Conservation (phyloP, 2,329 filamentous ascomycete species). For the Paracoccidioides brasiliensis region DNA sequence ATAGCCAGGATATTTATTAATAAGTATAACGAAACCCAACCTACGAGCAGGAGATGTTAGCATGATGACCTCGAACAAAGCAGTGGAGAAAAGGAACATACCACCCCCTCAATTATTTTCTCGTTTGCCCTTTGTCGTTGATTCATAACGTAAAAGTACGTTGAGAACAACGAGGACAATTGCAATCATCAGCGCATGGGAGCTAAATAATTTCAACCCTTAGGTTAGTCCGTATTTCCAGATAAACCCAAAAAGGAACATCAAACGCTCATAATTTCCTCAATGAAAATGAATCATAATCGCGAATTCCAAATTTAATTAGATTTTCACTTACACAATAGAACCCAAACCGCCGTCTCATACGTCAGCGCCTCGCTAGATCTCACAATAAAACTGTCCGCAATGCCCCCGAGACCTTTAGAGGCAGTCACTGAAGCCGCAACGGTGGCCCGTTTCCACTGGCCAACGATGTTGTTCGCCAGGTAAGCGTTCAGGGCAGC, state of each 20-base stretch:
- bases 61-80: not conserved
- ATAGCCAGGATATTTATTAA: conserved; percentile 9
- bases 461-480: conserved; percentile 49
- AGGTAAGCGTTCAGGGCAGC: conserved; percentile 52
- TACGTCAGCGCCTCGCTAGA: conserved; percentile 50
- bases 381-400: conserved; percentile 53
- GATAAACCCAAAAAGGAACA: not conserved
- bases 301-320: not conserved
- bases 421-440: conserved; percentile 47
- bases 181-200: conserved; percentile 45
- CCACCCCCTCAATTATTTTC: conserved; percentile 37
- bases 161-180: conserved; percentile 40
- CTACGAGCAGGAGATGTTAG: conserved; percentile 9
- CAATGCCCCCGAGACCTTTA: conserved; percentile 52
- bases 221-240: not conserved
- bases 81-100: conserved; percentile 10
- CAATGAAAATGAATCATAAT: not conserved
- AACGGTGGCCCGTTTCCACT: conserved; percentile 52
- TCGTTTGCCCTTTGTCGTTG: conserved; percentile 35
- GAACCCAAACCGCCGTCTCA: conserved; percentile 53
- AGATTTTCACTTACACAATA: conserved; percentile 35
- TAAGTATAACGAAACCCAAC: conserved; percentile 24
- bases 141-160: conserved; percentile 43
- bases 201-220: conserved; percentile 21
- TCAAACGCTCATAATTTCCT: not conserved